These are phyloP conservation scores for Crepidotus sp. DNA, from an alignment of 1,284 basidiomycete species.

Conservation along the genomic window DNA sequence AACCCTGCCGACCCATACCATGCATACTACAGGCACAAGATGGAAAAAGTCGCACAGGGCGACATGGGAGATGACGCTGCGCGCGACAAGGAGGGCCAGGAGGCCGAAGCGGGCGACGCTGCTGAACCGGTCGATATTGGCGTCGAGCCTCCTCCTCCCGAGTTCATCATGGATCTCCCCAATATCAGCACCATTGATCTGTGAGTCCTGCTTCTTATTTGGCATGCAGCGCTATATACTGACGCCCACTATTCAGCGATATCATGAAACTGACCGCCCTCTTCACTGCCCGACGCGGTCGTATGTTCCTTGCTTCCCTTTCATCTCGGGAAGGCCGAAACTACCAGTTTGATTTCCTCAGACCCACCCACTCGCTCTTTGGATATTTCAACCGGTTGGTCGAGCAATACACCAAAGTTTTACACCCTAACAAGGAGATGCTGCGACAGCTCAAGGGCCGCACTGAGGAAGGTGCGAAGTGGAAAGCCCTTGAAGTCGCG, in stretches of 20 bases:
- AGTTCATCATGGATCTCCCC: constrained; percentile 86
- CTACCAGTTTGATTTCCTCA: constrained; percentile 97
- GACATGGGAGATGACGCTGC: constrained; percentile 59
- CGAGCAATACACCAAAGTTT: constrained; percentile 90
- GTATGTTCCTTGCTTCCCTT: constrained; percentile 78
- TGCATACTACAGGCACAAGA: constrained; percentile 89
- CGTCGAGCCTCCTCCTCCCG: constrained; percentile 74
- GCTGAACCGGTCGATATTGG: constrained; percentile 44
- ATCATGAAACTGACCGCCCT: constrained; percentile 91
- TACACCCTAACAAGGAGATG: constrained; percentile 74
- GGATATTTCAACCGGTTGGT: constrained; percentile 96
- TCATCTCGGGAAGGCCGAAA: constrained; percentile 88
- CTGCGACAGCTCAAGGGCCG: constrained; percentile 64
- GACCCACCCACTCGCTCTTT: constrained; percentile 92
- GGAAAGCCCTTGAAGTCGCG: constrained; percentile 74
- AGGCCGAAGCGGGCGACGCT: constrained; percentile 29
- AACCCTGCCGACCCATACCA: constrained; percentile 93
- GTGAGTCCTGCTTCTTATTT: constrained; percentile 40
- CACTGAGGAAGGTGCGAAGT: constrained; percentile 53
- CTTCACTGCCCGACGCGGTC: constrained; percentile 89
- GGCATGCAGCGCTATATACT: constrained; percentile 5
- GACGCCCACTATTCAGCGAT: constrained; percentile 43
- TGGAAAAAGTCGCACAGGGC: constrained; percentile 69
- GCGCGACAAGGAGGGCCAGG: constrained; percentile 37
- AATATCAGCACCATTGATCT: constrained; percentile 86